Base-by-base conservation (phyloP, 768 basidiomycete species). In the Cystobasidiopsis lactophilus region DNA sequence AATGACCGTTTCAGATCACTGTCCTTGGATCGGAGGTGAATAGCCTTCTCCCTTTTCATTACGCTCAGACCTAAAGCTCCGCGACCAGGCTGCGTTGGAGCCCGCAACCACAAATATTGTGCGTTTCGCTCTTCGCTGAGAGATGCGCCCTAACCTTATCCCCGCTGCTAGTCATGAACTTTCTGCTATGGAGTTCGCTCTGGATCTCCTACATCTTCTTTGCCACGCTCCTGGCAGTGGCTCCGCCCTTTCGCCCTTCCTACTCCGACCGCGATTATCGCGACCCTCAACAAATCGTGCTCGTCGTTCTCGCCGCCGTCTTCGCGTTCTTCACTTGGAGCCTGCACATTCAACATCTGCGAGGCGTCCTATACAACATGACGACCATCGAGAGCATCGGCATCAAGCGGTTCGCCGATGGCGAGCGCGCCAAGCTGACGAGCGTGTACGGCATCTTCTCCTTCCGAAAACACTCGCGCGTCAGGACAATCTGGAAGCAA, bases 91-190 rank as follows among this genome's bases (percentile, higher is more conserved):
- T 58, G 54, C 47, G 55, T 56, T 29, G 57, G 59, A 27, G 59
- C 59, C 7, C 40, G 51, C 10, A 60, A 60, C 52, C 57, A 60
- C 55, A 58, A 58, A 31, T 60, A 58, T 45, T 60, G 58, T 57
- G 2, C 16, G 54, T 35, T 23, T 19, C 14, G 3, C 1, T 0
- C 3, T 11, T 18, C 7, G 21, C 24, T 7, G 0, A 16, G 7
- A 16, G 2, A 1, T 16, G 27, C 11, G 33, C 21, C 19, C 30
- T 18, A n/a, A 2, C n/a, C n/a, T 5, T 2, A 11, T 9, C 18
- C 0, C 21, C 35, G 3, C 21, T 53, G n/a, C n/a, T n/a, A 59
- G 58, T 58, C 44, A 54, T 56, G 52, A 56, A 58, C 49, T 60
- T 58, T 37, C 59, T 60, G 30, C 55, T 56, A 44, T 49, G 26